Evolutionary conservation across 1,284 basidiomycete species (phyloP).

Genomic region (Calocybe gambosa): DNA sequence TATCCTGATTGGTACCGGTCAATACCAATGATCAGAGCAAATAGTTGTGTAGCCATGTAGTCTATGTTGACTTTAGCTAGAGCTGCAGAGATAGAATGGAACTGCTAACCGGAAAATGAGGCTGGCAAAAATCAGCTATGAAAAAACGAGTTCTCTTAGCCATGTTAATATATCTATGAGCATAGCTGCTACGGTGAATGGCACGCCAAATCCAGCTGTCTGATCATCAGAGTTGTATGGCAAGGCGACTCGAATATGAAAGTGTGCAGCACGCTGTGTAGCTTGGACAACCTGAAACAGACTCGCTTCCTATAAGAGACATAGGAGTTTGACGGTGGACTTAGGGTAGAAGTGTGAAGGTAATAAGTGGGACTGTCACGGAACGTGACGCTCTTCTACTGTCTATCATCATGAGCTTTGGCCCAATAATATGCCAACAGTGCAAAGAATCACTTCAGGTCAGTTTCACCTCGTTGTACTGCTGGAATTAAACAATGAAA

Average conservation of each 20-base stretch:
- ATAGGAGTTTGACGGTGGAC: neutral
- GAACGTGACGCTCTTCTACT: neutral
- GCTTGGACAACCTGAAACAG: neutral
- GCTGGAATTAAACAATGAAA: conserved; percentile 2
- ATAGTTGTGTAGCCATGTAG: conserved; percentile 37
- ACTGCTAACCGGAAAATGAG: neutral
- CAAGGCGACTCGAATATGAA: neutral
- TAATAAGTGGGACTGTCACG: neutral
- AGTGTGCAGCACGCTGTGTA: neutral
- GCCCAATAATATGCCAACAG: conserved; percentile 67
- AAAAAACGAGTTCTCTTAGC: neutral
- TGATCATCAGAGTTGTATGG: neutral
- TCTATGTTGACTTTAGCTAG: neutral
- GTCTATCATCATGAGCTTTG: conserved; percentile 38
- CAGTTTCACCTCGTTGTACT: conserved; percentile 17
- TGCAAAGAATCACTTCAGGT: conserved; percentile 84
- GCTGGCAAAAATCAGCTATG: neutral
- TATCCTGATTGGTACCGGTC: conserved; percentile 58
- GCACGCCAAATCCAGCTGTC: neutral
- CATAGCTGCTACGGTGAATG: neutral
- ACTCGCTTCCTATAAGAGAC: neutral
- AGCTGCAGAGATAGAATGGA: neutral
- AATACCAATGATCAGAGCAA: conserved; percentile 58
- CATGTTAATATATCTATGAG: neutral
- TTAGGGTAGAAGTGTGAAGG: neutral